These are phyloP conservation scores for Yamadazyma conglobata DNA, from an alignment of 1,139 yeast species.

Conservation along the genomic window DNA sequence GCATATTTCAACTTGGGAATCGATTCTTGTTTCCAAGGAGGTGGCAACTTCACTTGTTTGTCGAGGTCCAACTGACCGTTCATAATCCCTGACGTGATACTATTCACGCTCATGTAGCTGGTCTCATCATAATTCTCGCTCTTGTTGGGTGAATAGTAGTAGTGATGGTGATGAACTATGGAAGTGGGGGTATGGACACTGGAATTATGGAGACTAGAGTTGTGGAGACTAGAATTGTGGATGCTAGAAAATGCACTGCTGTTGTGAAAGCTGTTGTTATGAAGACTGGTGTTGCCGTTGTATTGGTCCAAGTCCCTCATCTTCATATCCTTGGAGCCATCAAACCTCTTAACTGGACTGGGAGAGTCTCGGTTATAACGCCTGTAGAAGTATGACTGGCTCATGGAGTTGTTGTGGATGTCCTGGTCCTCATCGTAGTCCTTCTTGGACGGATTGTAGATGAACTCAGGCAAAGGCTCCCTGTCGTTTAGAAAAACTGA, in stretches of 20 bases:
- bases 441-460: constrained; percentile 20
- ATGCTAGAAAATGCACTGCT: constrained; percentile 1
- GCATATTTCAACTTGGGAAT: constrained; percentile 42
- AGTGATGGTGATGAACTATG: constrained; percentile 17
- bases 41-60: constrained; percentile 29
- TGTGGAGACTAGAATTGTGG: background rate
- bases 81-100: constrained; percentile 2
- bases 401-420: constrained; percentile 14
- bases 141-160: constrained; percentile 15
- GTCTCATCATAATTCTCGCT: constrained; percentile 6
- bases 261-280: background rate
- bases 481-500: constrained; percentile 16
- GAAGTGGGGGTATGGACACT: constrained; percentile 10
- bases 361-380: constrained; percentile 11
- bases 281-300: too few relatives aligned
- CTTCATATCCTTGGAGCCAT: background rate
- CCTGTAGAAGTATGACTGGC: constrained; percentile 17
- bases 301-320: too few relatives aligned
- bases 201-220: constrained; percentile 1
- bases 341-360: constrained; percentile 19
- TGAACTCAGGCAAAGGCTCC: constrained; percentile 16
- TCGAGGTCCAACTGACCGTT: constrained; percentile 1
- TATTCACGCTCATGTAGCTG: constrained; percentile 9
- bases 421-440: constrained; percentile 18
- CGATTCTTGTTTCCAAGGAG: constrained; percentile 45